These are phyloP conservation scores for Draba incana DNA, from an alignment of 345 rosid genomes.

Conservation along the genomic window DNA sequence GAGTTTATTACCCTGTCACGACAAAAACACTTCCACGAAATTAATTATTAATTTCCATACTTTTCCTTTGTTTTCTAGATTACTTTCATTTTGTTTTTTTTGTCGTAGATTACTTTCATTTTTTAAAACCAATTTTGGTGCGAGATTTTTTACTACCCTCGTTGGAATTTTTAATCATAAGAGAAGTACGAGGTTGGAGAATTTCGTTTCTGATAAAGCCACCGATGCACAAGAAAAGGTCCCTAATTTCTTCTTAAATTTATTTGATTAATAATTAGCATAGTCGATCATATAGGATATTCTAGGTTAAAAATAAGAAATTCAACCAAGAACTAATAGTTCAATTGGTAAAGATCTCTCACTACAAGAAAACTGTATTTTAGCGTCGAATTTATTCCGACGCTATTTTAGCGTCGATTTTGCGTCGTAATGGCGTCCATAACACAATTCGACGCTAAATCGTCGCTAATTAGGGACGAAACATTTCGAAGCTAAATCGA, in stretches of 20 bases:
- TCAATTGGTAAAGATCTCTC: no score
- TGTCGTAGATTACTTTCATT: background rate
- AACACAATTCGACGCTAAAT: no score
- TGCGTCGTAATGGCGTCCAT: no score
- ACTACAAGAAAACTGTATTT: no score
- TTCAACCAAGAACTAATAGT: no score
- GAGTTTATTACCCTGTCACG: background rate
- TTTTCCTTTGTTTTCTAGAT: background rate
- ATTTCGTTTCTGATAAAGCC: conserved; percentile 1
- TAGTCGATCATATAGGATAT: background rate
- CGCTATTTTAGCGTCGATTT: no score
- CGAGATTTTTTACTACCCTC: background rate
- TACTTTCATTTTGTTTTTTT: background rate
- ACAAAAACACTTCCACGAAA: conserved; percentile 23
- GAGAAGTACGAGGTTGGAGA: background rate
- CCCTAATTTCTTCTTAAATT: no score
- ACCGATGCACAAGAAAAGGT: background rate
- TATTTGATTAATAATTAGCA: background rate
- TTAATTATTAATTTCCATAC: no score
- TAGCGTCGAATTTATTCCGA: no score
- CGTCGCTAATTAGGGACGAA: no score
- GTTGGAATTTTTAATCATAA: background rate
- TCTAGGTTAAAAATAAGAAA: no score
- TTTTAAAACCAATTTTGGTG: background rate
- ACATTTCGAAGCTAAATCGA: no score